These are phyloP conservation scores for Pachysandra terminalis DNA, from an alignment of 164 flowering plant species.

Conservation along the genomic window DNA sequence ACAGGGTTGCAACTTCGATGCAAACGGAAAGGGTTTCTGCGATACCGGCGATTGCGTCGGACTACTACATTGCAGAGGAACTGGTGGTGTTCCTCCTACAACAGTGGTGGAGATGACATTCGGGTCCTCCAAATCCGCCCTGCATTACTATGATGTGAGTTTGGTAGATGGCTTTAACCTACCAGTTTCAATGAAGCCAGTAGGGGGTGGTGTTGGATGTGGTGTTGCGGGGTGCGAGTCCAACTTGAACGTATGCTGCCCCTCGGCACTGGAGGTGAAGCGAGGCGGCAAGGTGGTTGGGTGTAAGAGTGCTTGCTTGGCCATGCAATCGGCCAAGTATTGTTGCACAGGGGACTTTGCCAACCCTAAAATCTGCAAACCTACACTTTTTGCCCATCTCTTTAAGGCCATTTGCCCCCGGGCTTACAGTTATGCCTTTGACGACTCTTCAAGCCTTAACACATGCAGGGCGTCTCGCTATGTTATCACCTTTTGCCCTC, in stretches of 20 bases:
- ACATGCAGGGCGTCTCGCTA: constrained; percentile 84
- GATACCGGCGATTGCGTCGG: constrained; percentile 62
- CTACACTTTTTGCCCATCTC: constrained; percentile 56
- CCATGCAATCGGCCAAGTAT: constrained; percentile 56
- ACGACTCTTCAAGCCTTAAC: constrained; percentile 79
- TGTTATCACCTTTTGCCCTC: constrained; percentile 90
- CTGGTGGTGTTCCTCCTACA: constrained; percentile 62
- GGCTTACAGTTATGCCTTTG: constrained; percentile 88
- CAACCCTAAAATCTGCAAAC: constrained; percentile 56
- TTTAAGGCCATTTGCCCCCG: constrained; percentile 85
- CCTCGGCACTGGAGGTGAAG: constrained; percentile 57
- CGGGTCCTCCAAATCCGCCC: constrained; percentile 34
- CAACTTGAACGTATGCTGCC: constrained; percentile 68
- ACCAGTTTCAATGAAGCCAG: constrained; percentile 71
- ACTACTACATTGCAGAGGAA: constrained; percentile 41
- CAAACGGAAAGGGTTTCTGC: constrained; percentile 37
- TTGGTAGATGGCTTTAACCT: constrained; percentile 79
- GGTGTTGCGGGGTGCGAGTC: constrained; percentile 61
- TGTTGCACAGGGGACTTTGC: constrained; percentile 84
- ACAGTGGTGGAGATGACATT: constrained; percentile 69
- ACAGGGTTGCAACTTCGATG: constrained; percentile 48
- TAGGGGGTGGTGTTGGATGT: constrained; percentile 67
- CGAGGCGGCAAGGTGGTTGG: constrained; percentile 60
- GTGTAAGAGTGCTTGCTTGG: constrained; percentile 83
- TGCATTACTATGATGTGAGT: constrained; percentile 75